Base-by-base conservation (phyloP, 2,329 filamentous ascomycete species). In the Karstenula rhodostoma region DNA sequence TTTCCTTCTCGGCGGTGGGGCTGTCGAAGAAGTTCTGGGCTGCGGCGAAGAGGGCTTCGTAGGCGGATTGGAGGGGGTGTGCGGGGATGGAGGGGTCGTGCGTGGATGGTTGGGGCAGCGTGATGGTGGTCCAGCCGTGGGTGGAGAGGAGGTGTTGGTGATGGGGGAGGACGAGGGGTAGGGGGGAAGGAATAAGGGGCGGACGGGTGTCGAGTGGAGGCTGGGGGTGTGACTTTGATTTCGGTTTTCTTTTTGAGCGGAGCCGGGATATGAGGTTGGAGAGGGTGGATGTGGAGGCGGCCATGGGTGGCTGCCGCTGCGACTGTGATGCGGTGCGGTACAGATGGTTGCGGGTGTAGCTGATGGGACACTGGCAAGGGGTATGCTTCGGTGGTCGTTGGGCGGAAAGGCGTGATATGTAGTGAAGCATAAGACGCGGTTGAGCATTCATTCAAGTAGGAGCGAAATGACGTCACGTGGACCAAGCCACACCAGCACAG, bases 111-210 rank as follows among this genome's bases (percentile, higher is more conserved):
- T 65, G 59, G 7, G 70, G 74, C 22, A 77, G 75, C 27, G 75
- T 76, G 42, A 77, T 53, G 2, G 73, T 76, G 2, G 75, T 76
- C 75, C 75, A 78, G 43, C 75, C 75, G n/a, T 76, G 69, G 15
- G 65, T 63, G 22, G 68, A 62, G 13, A 78, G 66, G 6, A 68
- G 61, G 43, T 66, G 59, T 63, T 77, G 71, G 58, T 78, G 75
- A 54, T 73, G 64, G 35, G 72, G 67, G 2, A 75, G 64, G 33
- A 78, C 71, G n/a, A 77, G 58, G 1, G 75, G 73, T 1, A 78
- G 58, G 1, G 69, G 69, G 5, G 65, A 68, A 1, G 61, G 56
- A 7, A 63, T 63, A 1, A 77, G 65, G 10, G 73, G 63, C 7
- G 67, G 64, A n/a, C 67, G 59, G 25, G 63, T 55, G 42, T 73